These are phyloP conservation scores for Lumnitzera racemosa DNA, from an alignment of 345 rosid genomes.

Conservation along the genomic window DNA sequence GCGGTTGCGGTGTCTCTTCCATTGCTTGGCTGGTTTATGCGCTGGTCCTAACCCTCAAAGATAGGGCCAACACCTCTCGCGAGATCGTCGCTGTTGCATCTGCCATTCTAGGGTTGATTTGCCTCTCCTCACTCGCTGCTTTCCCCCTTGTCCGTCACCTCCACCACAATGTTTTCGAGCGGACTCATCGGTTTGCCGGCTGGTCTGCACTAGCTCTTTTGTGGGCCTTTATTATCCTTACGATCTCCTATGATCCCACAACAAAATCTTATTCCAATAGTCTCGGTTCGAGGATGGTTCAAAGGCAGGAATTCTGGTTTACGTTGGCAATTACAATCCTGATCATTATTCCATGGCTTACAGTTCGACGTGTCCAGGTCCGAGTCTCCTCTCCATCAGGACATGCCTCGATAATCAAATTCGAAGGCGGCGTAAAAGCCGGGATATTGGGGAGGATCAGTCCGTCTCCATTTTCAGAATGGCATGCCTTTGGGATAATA, in stretches of 20 bases:
- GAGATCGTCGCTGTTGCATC: conserved; percentile 55
- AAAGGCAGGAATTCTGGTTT: conserved; percentile 72
- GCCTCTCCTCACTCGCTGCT: conserved; percentile 48
- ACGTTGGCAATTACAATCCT: conserved; percentile 46
- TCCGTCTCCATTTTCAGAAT: conserved; percentile 82
- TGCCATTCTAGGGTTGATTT: conserved; percentile 50
- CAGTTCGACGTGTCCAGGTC: conserved; percentile 58
- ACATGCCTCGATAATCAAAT: conserved; percentile 68
- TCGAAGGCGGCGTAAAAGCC: conserved; percentile 55
- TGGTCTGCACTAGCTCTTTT: conserved; percentile 66
- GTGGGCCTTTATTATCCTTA: conserved; percentile 58
- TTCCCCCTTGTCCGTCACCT: conserved; percentile 80
- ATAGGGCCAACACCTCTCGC: conserved; percentile 38
- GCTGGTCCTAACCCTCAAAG: conserved; percentile 43
- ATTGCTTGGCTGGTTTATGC: conserved; percentile 64
- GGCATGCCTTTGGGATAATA: conserved; percentile 89
- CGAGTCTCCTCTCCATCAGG: conserved; percentile 50
- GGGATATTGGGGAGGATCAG: conserved; percentile 86
- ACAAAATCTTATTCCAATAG: conserved; percentile 43
- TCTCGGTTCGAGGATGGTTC: conserved; percentile 35
- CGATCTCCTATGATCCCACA: conserved; percentile 46
- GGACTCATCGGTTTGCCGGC: conserved; percentile 63
- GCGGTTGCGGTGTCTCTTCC: conserved; percentile 70
- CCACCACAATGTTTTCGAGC: conserved; percentile 73
- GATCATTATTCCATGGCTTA: conserved; percentile 65